phyloP scores from a whole-genome alignment of 2,329 filamentous ascomycete species.

The Clarireedia paspali region DNA sequence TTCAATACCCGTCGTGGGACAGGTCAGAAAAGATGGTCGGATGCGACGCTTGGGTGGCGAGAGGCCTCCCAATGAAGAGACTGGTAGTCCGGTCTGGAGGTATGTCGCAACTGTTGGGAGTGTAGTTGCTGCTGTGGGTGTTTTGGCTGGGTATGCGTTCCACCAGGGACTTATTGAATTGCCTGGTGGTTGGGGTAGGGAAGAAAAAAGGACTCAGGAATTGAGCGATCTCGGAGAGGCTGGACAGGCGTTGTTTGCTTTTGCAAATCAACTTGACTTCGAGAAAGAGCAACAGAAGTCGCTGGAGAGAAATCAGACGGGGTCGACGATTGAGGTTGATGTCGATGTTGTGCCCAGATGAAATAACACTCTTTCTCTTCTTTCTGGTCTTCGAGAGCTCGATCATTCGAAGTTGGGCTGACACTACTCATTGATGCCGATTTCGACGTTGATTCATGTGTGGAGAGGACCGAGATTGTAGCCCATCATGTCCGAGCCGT shows the following conservation, averaged over 20 bases:
- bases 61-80: slow-evolving; percentile 15
- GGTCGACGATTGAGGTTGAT: slow-evolving; percentile 19
- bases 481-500: too few relatives aligned
- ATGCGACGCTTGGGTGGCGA: slow-evolving; percentile 21
- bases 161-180: slow-evolving; percentile 28
- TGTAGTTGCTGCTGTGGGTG: slow-evolving; percentile 23
- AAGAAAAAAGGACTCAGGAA: slow-evolving; percentile 10
- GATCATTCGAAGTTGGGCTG: too few relatives aligned
- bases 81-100: slow-evolving; percentile 16
- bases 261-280: slow-evolving; percentile 18
- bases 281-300: slow-evolving; percentile 12
- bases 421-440: too few relatives aligned
- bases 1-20: slow-evolving; percentile 24
- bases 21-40: slow-evolving; percentile 22
- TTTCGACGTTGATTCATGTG: too few relatives aligned
- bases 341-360: slow-evolving; percentile 9
- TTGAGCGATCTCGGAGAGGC: slow-evolving; percentile 24
- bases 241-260: slow-evolving; percentile 21
- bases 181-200: slow-evolving; percentile 2
- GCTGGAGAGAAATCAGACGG: slow-evolving; percentile 8
- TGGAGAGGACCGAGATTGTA: too few relatives aligned
- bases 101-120: slow-evolving; percentile 20
- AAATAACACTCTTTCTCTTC: neutral
- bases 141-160: slow-evolving; percentile 28
- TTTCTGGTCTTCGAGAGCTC: too few relatives aligned